A percentile compares a stretch with the other conserved stretches of the same genome.
Conservation (phyloP, 495 filamentous ascomycete genomes). For the Penicillium arizonense region DNA sequence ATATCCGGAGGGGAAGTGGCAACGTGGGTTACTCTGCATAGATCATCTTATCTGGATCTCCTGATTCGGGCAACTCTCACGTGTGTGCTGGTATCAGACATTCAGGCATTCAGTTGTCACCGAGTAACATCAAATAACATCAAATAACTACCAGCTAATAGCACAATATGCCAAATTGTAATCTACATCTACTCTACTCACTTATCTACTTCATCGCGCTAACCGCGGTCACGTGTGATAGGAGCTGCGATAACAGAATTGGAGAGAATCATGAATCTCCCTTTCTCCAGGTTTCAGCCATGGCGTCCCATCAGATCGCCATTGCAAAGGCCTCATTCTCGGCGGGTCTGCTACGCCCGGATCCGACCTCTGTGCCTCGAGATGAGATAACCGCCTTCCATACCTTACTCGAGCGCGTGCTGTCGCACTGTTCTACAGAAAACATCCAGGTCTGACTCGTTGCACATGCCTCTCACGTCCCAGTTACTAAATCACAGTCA, state of each 20-base stretch:
- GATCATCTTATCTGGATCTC: background rate
- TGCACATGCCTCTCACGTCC: slow-evolving; percentile 26
- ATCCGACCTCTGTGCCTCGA: slow-evolving; percentile 67
- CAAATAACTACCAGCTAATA: too few relatives aligned
- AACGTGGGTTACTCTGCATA: too few relatives aligned
- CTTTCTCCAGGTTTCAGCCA: slow-evolving; percentile 25
- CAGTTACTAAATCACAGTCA: slow-evolving; percentile 44
- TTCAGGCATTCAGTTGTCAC: too few relatives aligned
- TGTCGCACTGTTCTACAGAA: slow-evolving; percentile 72
- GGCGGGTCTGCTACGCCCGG: slow-evolving; percentile 70
- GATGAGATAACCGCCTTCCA: slow-evolving; percentile 75
- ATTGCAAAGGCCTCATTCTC: slow-evolving; percentile 81
- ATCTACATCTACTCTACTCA: background rate
- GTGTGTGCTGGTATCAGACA: too few relatives aligned
- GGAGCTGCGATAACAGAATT: slow-evolving; percentile 3
- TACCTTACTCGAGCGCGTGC: slow-evolving; percentile 59
- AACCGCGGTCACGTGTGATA: slow-evolving; percentile 13
- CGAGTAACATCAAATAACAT: too few relatives aligned
- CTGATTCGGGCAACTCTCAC: background rate
- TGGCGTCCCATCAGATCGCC: slow-evolving; percentile 73
- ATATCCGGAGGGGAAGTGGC: background rate
- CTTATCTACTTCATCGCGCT: too few relatives aligned
- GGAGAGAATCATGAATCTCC: background rate
- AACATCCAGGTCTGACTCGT: slow-evolving; percentile 93
- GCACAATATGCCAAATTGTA: background rate